A percentile compares a stretch with the other conserved stretches of the same genome.
Conservation (phyloP, 108 stramenopile species). For the Skeletonema costatum region DNA sequence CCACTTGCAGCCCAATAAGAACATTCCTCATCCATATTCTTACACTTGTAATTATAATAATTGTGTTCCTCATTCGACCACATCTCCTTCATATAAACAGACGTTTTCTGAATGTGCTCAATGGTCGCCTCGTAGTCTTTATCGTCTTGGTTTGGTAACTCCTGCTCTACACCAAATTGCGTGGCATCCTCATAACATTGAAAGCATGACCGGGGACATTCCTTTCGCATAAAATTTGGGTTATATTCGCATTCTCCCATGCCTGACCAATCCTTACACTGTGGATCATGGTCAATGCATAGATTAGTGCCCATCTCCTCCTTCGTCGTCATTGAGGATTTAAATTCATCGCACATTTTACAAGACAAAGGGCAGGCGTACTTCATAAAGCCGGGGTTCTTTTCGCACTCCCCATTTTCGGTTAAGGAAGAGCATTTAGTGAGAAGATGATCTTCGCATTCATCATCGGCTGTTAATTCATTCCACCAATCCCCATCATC, state of each 20-base stretch:
- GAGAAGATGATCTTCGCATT: neutral
- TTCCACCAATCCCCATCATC: neutral
- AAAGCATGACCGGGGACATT: conserved; percentile 31
- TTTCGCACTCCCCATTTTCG: conserved; percentile 34
- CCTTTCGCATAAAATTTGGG: conserved; percentile 46
- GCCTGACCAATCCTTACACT: conserved; percentile 49
- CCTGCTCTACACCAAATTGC: conserved; percentile 35
- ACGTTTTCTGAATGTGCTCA: conserved; percentile 7
- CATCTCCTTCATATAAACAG: conserved; percentile 23
- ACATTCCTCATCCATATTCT: conserved; percentile 37
- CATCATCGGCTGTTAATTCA: neutral
- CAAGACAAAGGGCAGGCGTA: conserved; percentile 28
- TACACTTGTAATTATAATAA: conserved; percentile 21
- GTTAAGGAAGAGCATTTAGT: neutral
- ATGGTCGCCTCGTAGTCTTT: neutral
- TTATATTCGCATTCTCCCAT: conserved; percentile 52
- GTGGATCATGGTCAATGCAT: conserved; percentile 35
- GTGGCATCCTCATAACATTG: conserved; percentile 35
- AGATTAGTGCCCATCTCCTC: conserved; percentile 7
- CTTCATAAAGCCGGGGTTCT: conserved; percentile 61
- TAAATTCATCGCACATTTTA: conserved; percentile 17
- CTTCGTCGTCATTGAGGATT: neutral
- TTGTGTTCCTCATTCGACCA: conserved; percentile 23
- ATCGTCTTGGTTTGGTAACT: neutral
- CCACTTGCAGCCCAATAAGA: conserved; percentile 52